These are phyloP conservation scores for Casuarina glauca DNA, from an alignment of 306 rosid species.

Conservation along the genomic window DNA sequence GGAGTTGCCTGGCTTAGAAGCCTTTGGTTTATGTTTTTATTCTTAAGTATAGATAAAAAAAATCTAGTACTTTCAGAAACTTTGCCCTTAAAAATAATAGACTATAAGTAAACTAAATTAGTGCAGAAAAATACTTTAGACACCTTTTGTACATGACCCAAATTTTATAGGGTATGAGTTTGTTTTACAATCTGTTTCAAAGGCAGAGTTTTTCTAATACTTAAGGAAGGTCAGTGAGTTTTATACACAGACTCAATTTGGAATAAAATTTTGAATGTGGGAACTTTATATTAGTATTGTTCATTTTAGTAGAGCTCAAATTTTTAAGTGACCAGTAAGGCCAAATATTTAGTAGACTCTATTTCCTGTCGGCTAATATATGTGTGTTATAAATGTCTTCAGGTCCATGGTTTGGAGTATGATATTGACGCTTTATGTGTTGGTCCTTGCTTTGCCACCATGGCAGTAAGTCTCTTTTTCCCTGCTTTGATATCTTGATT, in stretches of 20 bases:
- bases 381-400: constrained; percentile 5
- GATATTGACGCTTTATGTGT: constrained; percentile 54
- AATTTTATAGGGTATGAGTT: neutral
- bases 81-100: neutral
- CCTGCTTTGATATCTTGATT: constrained; percentile 3
- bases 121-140: neutral
- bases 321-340: neutral
- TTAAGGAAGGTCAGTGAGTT: neutral
- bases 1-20: neutral
- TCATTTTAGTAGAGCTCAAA: neutral
- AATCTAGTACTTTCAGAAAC: neutral
- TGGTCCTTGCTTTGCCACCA: constrained; percentile 47
- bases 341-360: neutral
- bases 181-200: neutral
- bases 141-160: neutral
- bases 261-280: neutral
- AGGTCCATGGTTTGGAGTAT: constrained; percentile 46
- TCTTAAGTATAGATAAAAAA: neutral
- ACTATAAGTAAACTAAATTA: neutral
- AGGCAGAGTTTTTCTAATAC: neutral
- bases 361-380: neutral
- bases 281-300: neutral
- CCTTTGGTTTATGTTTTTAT: neutral
- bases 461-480: constrained; percentile 36
- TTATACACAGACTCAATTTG: neutral